Percentiles rank a stretch among this genome's conserved stretches.
Evolutionary conservation across 2,329 filamentous ascomycete species (phyloP).

Genomic region (Fusarium sp.): DNA sequence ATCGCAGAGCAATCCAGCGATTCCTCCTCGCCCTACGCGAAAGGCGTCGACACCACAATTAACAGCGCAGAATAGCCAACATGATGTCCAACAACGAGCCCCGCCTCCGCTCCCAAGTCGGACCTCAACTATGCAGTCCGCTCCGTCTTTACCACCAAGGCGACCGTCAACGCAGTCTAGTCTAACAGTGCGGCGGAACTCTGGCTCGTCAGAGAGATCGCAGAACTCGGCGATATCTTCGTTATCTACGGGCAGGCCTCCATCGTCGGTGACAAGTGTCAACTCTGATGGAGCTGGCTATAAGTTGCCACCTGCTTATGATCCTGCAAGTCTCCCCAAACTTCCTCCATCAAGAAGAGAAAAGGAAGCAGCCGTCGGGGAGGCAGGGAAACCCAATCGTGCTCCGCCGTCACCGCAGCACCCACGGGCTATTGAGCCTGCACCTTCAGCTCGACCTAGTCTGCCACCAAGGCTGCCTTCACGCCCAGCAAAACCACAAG

Average conservation of each 20-base stretch:
- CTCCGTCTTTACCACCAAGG: conserved; percentile 62
- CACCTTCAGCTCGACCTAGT: conserved; percentile 48
- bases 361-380: conserved; percentile 52
- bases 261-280: conserved; percentile 59
- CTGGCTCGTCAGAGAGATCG: conserved; percentile 67
- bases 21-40: conserved; percentile 36
- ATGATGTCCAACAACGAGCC: conserved; percentile 30
- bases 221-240: conserved; percentile 63
- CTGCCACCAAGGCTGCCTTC: conserved; percentile 63
- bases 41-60: conserved; percentile 17
- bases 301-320: conserved; percentile 65
- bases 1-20: conserved; percentile 20
- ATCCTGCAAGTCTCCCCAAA: conserved; percentile 65
- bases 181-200: conserved; percentile 59
- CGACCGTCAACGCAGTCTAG: conserved; percentile 55
- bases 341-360: conserved; percentile 66
- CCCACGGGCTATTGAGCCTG: conserved; percentile 42
- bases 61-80: conserved; percentile 10
- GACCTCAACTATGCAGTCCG: conserved; percentile 45
- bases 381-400: conserved; percentile 35
- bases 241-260: conserved; percentile 57
- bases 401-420: conserved; percentile 28
- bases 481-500: conserved; percentile 51
- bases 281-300: conserved; percentile 54
- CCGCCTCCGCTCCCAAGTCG: conserved; percentile 51